A percentile compares a stretch with the other conserved stretches of the same genome.
phyloP scores from a whole-genome alignment of 441 rosid species.

The Aleurites moluccanus region DNA sequence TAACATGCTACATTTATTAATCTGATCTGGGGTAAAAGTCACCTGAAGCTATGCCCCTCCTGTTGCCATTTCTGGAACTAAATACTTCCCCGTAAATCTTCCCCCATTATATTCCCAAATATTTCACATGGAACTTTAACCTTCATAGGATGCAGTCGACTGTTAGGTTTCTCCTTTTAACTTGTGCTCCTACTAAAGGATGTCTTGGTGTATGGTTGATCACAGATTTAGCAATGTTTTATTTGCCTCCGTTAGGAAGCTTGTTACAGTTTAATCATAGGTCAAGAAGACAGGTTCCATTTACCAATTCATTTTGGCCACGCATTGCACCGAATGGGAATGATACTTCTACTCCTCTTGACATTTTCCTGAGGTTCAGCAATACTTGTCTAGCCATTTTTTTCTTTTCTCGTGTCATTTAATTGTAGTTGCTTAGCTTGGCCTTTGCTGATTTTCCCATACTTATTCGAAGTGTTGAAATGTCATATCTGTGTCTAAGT shows the following conservation, averaged over 20 bases:
- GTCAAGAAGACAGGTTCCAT: background rate
- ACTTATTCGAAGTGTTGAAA: background rate
- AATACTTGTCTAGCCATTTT: background rate
- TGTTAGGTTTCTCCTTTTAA: background rate
- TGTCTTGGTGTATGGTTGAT: background rate
- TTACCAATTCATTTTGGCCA: background rate
- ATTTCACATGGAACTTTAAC: slow-evolving; percentile 2
- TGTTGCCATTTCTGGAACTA: background rate
- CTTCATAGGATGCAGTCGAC: background rate
- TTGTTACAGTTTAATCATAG: background rate
- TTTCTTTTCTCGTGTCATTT: background rate
- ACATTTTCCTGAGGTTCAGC: background rate
- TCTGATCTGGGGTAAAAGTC: background rate
- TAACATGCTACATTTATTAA: background rate
- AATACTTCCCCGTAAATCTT: background rate
- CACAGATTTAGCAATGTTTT: background rate
- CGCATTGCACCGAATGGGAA: background rate
- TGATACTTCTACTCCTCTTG: background rate
- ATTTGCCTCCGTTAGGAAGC: background rate
- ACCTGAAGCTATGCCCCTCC: background rate
- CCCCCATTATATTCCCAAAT: background rate
- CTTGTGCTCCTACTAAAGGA: background rate
- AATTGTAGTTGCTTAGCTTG: background rate
- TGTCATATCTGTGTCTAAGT: background rate
- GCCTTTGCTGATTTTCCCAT: background rate